phyloP scores from a whole-genome alignment of 768 basidiomycete species.

The Rubroboletus pulcherrimus region DNA sequence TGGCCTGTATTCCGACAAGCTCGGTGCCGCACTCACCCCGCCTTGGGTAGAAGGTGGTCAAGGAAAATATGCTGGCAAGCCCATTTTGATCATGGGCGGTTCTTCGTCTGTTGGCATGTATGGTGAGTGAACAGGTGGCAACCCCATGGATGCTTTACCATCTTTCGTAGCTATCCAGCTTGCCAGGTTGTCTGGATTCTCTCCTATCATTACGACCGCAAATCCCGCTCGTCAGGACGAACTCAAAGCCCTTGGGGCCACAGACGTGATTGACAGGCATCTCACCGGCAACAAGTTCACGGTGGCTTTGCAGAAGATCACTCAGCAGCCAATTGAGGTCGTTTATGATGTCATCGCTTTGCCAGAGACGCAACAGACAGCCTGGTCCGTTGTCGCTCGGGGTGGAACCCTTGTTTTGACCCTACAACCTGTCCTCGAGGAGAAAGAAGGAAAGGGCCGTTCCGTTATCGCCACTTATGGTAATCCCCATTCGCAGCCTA shows the following conservation, averaged over 20 bases:
- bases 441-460: slow-evolving; percentile 21
- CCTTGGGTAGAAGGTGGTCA: slow-evolving; percentile 32
- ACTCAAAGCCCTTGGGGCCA: slow-evolving; percentile 39
- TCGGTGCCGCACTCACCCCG: slow-evolving; percentile 38
- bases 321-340: slow-evolving; percentile 14
- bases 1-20: slow-evolving; percentile 40
- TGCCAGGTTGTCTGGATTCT: slow-evolving; percentile 38
- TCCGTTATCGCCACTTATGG: slow-evolving; percentile 23
- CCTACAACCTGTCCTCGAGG: slow-evolving; percentile 20
- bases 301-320: slow-evolving; percentile 25
- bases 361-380: slow-evolving; percentile 34
- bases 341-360: slow-evolving; percentile 33
- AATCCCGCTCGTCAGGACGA: slow-evolving; percentile 27
- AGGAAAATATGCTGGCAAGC: slow-evolving; percentile 37
- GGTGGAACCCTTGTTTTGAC: slow-evolving; percentile 34
- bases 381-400: slow-evolving; percentile 30
- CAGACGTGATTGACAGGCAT: slow-evolving; percentile 37
- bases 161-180: slow-evolving; percentile 35
- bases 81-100: slow-evolving; percentile 49
- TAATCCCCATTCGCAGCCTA: slow-evolving; percentile 18
- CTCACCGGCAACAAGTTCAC: slow-evolving; percentile 12
- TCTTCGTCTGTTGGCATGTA: slow-evolving; percentile 46
- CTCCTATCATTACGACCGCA: slow-evolving; percentile 40
- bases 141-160: background rate
- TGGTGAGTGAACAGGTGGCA: slow-evolving; percentile 26